Evolutionary conservation across 768 basidiomycete genomes (phyloP).

Genomic region (Collybia nuda): DNA sequence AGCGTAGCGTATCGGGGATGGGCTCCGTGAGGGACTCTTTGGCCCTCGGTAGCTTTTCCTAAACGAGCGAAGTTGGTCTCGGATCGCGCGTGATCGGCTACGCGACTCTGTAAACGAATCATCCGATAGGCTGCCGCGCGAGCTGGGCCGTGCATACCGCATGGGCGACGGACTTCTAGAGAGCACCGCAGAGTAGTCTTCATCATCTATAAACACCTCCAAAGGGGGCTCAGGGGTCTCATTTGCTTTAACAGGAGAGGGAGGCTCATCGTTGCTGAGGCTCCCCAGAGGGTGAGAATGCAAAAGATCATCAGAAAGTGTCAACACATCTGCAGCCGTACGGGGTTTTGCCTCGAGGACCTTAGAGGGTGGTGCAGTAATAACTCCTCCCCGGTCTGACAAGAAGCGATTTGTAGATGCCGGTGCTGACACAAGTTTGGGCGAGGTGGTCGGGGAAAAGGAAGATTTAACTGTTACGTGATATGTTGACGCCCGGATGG

Average conservation of each 20-base stretch:
- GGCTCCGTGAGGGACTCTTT: slow-evolving; percentile 9
- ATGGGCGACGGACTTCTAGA: slow-evolving; percentile 33
- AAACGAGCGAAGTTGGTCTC: slow-evolving; percentile 7
- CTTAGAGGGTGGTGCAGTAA: not conserved
- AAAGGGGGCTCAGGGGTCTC: not conserved
- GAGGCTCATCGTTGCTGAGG: not conserved
- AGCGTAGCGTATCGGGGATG: slow-evolving; percentile 23
- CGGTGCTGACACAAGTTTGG: not conserved
- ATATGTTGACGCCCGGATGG: not conserved
- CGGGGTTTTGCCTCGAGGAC: not conserved
- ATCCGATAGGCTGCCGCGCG: slow-evolving; percentile 21
- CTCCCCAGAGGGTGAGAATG: not conserved
- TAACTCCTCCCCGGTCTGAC: not conserved
- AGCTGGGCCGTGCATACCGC: slow-evolving; percentile 29
- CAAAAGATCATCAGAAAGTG: too few relatives aligned
- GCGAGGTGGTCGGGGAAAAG: not conserved
- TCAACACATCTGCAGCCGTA: not conserved
- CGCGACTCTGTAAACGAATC: slow-evolving; percentile 9
- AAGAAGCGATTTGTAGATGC: not conserved
- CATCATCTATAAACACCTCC: slow-evolving; percentile 22
- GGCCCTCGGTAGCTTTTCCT: slow-evolving; percentile 7
- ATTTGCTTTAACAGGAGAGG: not conserved
- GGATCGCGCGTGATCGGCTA: slow-evolving; percentile 5
- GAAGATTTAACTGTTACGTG: not conserved
- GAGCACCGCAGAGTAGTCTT: slow-evolving; percentile 15